These are phyloP conservation scores for Leptographium radiaticola DNA, from an alignment of 2,329 filamentous ascomycete species.

Conservation along the genomic window DNA sequence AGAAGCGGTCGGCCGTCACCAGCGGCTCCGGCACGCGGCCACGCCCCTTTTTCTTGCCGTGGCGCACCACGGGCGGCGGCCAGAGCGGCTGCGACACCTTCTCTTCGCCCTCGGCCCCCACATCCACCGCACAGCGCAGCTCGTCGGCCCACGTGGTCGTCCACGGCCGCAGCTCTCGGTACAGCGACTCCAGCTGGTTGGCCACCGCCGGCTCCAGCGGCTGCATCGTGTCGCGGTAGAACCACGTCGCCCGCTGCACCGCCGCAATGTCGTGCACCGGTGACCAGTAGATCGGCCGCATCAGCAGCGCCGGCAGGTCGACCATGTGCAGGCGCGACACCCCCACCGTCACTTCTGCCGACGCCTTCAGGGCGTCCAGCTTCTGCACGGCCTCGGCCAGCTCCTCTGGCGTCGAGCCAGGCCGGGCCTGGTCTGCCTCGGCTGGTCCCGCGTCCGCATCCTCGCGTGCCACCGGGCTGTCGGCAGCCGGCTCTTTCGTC, in stretches of 20 bases:
- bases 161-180: slow-evolving; percentile 75
- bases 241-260: slow-evolving; percentile 86
- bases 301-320: slow-evolving; percentile 64
- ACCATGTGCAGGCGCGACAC: slow-evolving; percentile 85
- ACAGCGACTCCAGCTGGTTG: slow-evolving; percentile 87
- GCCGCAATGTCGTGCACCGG: slow-evolving; percentile 78
- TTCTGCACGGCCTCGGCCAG: neutral
- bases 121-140: slow-evolving; percentile 76
- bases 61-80: slow-evolving; percentile 41
- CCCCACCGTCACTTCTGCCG: slow-evolving; percentile 63
- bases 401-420: neutral
- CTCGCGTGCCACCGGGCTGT: neutral
- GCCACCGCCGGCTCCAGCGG: slow-evolving; percentile 76
- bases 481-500: neutral
- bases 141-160: slow-evolving; percentile 89
- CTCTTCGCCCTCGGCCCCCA: slow-evolving; percentile 79
- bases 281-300: slow-evolving; percentile 98
- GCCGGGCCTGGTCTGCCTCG: neutral
- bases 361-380: slow-evolving; percentile 5
- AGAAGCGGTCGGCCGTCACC: slow-evolving; percentile 43
- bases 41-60: slow-evolving; percentile 18
- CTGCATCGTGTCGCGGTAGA: slow-evolving; percentile 89
- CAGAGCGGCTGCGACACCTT: slow-evolving; percentile 79
- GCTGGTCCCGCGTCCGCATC: neutral
- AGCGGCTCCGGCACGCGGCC: slow-evolving; percentile 19